Conservation (phyloP, 2,329 filamentous ascomycete species). For the Seiridium cupressi region DNA sequence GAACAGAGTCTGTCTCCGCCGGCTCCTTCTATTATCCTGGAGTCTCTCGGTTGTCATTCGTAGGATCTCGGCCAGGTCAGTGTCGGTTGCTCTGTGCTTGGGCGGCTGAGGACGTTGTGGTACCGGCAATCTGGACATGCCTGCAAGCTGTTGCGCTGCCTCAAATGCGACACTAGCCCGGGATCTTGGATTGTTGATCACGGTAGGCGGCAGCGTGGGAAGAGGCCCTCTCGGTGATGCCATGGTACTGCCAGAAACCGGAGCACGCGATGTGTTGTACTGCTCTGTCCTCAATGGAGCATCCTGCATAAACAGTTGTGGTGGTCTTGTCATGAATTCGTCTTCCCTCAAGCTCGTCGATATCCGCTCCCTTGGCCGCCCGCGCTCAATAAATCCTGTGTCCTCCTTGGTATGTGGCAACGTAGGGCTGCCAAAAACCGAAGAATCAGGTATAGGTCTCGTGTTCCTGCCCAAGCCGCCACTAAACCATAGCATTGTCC, state of each 20-base stretch:
- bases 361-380: not conserved
- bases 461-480: slow-evolving; percentile 3
- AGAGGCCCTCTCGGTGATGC: not conserved
- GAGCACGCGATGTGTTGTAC: not conserved
- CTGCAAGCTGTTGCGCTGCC: slow-evolving; percentile 25
- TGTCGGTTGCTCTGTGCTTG: slow-evolving; percentile 38
- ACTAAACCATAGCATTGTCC: too few relatives aligned
- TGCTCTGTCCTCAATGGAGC: not conserved
- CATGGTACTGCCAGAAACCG: not conserved
- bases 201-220: not conserved
- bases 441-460: slow-evolving; percentile 13
- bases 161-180: slow-evolving; percentile 15
- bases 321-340: not conserved
- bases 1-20: slow-evolving; percentile 25
- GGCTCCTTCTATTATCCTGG: slow-evolving; percentile 33
- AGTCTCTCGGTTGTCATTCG: slow-evolving; percentile 52
- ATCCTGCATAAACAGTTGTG: not conserved
- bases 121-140: slow-evolving; percentile 19
- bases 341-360: not conserved
- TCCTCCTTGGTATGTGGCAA: slow-evolving; percentile 22
- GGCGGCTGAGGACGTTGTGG: slow-evolving; percentile 4
- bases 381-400: not conserved
- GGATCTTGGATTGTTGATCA: slow-evolving; percentile 4
- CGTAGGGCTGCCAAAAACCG: slow-evolving; percentile 22
- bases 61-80: slow-evolving; percentile 50